Evolutionary conservation across 768 basidiomycete species (phyloP).

Genomic region (Leccinum variicolor): DNA sequence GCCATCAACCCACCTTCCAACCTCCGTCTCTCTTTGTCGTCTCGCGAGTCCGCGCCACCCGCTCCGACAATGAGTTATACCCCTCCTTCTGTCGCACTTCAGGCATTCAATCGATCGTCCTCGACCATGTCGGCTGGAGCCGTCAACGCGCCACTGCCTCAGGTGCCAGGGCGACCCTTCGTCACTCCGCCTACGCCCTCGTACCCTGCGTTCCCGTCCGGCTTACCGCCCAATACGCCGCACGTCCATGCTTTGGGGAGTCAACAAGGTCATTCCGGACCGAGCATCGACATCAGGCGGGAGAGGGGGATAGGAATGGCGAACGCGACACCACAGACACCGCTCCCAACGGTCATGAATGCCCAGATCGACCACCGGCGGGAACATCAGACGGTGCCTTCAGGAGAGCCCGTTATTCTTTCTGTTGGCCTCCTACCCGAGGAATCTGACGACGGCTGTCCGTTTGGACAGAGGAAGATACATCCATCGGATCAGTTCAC

Average conservation of each 20-base stretch:
- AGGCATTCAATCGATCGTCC: slow-evolving; percentile 27
- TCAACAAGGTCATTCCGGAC: slow-evolving; percentile 47
- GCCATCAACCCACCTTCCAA: slow-evolving; percentile 20
- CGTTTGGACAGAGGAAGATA: slow-evolving; percentile 43
- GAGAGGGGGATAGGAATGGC: slow-evolving; percentile 43
- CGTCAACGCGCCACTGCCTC: slow-evolving; percentile 8
- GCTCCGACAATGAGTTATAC: slow-evolving; percentile 19
- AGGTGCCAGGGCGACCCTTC: slow-evolving; percentile 16
- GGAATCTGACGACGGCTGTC: slow-evolving; percentile 12
- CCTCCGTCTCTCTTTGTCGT: slow-evolving; percentile 24
- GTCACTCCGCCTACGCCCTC: slow-evolving; percentile 59
- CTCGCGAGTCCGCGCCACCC: slow-evolving; percentile 21
- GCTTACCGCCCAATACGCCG: slow-evolving; percentile 47
- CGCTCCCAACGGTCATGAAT: slow-evolving; percentile 49
- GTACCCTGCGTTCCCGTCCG: slow-evolving; percentile 62
- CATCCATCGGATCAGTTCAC: slow-evolving; percentile 74
- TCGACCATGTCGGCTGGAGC: slow-evolving; percentile 23
- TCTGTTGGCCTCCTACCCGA: slow-evolving; percentile 54
- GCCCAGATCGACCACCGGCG: slow-evolving; percentile 34
- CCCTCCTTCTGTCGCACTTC: slow-evolving; percentile 36
- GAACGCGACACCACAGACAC: slow-evolving; percentile 45
- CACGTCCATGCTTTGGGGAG: slow-evolving; percentile 51
- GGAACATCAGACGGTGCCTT: slow-evolving; percentile 8
- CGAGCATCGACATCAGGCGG: slow-evolving; percentile 65
- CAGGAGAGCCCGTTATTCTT: slow-evolving; percentile 62